These are phyloP conservation scores for Sclerotinia subarctica DNA, from an alignment of 2,329 filamentous ascomycete species.

Conservation along the genomic window DNA sequence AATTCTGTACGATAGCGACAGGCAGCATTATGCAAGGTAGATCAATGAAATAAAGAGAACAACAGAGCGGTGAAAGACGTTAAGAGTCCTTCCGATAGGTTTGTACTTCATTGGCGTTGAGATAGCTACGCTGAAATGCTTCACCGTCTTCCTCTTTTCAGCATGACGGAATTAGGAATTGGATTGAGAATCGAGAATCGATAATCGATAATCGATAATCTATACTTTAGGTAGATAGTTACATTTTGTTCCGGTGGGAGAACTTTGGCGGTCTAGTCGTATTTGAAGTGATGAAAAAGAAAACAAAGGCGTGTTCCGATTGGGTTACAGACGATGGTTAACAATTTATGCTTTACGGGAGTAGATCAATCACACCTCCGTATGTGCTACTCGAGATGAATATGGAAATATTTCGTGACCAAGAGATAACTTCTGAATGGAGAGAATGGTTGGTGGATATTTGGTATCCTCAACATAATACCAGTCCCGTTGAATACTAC, in stretches of 20 bases:
- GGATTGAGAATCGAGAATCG: no score
- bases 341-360: no score
- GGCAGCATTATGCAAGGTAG: conserved; percentile 11
- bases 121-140: conserved; percentile 1
- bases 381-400: not conserved
- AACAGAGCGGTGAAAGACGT: conserved; percentile 13
- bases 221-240: no score
- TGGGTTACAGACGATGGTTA: not conserved
- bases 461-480: not conserved
- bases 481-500: not conserved
- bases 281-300: not conserved
- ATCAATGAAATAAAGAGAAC: not conserved
- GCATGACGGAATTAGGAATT: not conserved
- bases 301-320: not conserved
- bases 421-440: not conserved
- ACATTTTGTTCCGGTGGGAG: not conserved
- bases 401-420: not conserved
- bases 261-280: not conserved
- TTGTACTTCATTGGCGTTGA: conserved; percentile 1
- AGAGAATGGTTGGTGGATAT: conserved; percentile 12
- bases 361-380: no score
- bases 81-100: conserved; percentile 8
- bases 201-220: no score
- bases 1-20: not conserved
- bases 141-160: conserved; percentile 7